A percentile compares a stretch with the other conserved stretches of the same genome.
phyloP scores from a whole-genome alignment of 805 yeast genomes.

The Saturnispora dispora region DNA sequence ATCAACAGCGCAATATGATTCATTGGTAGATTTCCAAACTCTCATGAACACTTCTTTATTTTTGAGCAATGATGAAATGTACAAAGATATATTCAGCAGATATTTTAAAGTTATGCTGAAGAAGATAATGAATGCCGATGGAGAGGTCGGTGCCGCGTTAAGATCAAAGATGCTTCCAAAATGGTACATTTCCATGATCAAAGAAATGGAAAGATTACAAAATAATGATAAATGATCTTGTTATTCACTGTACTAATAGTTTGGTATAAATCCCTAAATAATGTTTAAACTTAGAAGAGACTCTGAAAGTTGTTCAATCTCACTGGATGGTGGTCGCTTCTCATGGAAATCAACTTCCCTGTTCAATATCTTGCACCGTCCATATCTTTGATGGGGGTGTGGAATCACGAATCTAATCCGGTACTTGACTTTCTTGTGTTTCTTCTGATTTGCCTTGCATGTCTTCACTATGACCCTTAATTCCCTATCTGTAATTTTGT shows the following conservation, averaged over 20 bases:
- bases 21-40: conserved; percentile 32
- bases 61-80: conserved; percentile 21
- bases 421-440: background rate
- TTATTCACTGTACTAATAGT: background rate
- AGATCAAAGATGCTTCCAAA: conserved; percentile 24
- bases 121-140: conserved; percentile 22
- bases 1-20: conserved; percentile 45
- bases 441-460: background rate
- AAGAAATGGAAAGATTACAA: conserved; percentile 8
- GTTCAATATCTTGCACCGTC: background rate
- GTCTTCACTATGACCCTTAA: background rate
- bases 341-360: background rate
- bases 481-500: background rate
- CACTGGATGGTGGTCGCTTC: background rate
- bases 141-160: conserved; percentile 18
- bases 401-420: background rate
- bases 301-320: background rate
- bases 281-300: background rate
- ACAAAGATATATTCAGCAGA: conserved; percentile 23
- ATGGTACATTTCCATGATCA: conserved; percentile 8
- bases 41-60: conserved; percentile 24
- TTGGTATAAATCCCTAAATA: background rate
- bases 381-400: background rate
- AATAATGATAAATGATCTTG: background rate
- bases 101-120: conserved; percentile 26